Conservation (phyloP, 805 yeast species). For the Cyberlindnera samutprakarnensis region DNA sequence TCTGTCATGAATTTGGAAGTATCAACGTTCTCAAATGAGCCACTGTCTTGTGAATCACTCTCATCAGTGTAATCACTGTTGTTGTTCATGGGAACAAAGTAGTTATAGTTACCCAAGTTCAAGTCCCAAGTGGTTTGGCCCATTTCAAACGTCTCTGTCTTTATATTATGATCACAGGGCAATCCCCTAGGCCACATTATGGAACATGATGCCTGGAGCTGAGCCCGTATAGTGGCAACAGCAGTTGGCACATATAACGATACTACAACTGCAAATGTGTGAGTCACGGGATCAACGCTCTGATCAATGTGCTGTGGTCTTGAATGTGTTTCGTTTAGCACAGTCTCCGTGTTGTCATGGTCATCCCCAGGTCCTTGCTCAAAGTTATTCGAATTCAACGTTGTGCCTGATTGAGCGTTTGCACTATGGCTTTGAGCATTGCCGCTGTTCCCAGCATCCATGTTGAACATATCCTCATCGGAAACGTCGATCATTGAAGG, state of each 20-base stretch:
- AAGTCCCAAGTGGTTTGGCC: constrained; percentile 44
- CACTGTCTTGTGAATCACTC: constrained; percentile 3
- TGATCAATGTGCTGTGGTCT: constrained; percentile 26
- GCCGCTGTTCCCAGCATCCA: constrained; percentile 4
- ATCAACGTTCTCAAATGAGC: constrained; percentile 5
- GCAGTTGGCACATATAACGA: constrained; percentile 34
- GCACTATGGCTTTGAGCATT: neutral
- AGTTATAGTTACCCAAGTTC: constrained; percentile 34
- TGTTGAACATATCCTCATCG: constrained; percentile 10
- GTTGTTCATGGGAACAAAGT: constrained; percentile 27
- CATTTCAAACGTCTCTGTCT: constrained; percentile 40
- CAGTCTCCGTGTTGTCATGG: neutral
- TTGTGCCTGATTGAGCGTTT: constrained; percentile 3
- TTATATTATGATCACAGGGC: constrained; percentile 35
- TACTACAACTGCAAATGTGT: constrained; percentile 44
- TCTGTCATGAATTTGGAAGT: constrained; percentile 11
- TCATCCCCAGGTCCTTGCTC: too few relatives aligned
- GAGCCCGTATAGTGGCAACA: constrained; percentile 31
- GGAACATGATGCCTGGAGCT: constrained; percentile 35
- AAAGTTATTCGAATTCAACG: too few relatives aligned
- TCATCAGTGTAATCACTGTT: constrained; percentile 14
- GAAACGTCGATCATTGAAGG: constrained; percentile 7
- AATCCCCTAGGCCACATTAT: constrained; percentile 50
- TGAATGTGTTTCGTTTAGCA: constrained; percentile 29
- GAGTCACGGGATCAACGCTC: constrained; percentile 34